phyloP scores from a whole-genome alignment of 139 green algal genomes.

The Zygnema cylindricum region DNA sequence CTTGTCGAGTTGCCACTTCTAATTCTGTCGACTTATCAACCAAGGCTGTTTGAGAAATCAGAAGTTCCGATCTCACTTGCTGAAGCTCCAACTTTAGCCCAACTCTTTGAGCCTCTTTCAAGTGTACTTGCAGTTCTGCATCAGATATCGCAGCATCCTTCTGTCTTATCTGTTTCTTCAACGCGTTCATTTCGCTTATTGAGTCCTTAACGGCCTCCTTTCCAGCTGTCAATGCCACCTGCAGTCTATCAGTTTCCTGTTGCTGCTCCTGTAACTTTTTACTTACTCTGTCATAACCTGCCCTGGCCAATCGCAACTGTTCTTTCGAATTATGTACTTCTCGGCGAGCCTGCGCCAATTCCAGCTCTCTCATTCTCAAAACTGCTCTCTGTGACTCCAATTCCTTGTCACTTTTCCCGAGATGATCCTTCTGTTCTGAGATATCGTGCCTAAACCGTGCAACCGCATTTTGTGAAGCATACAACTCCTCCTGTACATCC shows the following conservation, averaged over 20 bases:
- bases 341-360: neutral
- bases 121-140: constrained; percentile 38
- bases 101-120: constrained; percentile 44
- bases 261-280: constrained; percentile 1
- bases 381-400: neutral
- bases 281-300: neutral
- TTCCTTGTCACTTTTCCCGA: constrained; percentile 34
- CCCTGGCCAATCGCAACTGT: neutral
- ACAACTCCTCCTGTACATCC: constrained; percentile 42
- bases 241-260: neutral
- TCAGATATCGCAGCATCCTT: constrained; percentile 38
- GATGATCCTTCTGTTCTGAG: neutral
- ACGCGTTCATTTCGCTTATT: neutral
- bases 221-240: neutral
- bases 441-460: constrained; percentile 3
- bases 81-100: constrained; percentile 49
- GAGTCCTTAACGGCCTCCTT: neutral
- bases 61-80: constrained; percentile 28
- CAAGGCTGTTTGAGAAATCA: constrained; percentile 17
- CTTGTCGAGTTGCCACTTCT: neutral
- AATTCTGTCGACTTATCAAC: constrained; percentile 38
- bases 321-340: constrained; percentile 8
- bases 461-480: constrained; percentile 1
- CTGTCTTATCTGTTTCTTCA: constrained; percentile 23
- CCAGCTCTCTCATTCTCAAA: constrained; percentile 1